These are phyloP conservation scores for Talaromyces verruculosus DNA, from an alignment of 2,329 filamentous ascomycete genomes.

Conservation along the genomic window DNA sequence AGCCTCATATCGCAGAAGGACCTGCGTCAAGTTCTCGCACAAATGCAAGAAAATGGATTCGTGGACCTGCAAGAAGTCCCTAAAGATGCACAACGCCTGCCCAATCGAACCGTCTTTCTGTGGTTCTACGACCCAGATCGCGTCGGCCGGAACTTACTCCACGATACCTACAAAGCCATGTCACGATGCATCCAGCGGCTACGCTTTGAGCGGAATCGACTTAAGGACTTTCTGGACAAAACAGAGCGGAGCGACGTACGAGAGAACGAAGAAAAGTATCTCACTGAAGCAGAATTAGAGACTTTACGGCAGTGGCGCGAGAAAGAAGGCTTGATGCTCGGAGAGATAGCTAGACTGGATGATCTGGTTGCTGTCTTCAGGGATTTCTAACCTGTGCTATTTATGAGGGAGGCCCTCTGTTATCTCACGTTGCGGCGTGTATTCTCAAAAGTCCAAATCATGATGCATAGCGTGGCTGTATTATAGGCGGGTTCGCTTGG, in stretches of 20 bases:
- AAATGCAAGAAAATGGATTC: slow-evolving; percentile 81
- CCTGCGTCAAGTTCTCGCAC: slow-evolving; percentile 77
- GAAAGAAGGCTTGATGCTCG: slow-evolving; percentile 68
- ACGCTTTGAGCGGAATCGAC: slow-evolving; percentile 69
- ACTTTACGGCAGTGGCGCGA: slow-evolving; percentile 64
- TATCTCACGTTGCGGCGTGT: neutral
- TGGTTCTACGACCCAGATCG: slow-evolving; percentile 85
- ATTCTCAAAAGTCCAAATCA: slow-evolving; percentile 3
- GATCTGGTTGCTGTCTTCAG: slow-evolving; percentile 78
- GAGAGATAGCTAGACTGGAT: slow-evolving; percentile 78
- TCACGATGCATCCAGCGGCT: slow-evolving; percentile 78
- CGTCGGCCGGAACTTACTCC: slow-evolving; percentile 67
- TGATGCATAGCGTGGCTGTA: slow-evolving; percentile 22
- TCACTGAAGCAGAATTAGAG: slow-evolving; percentile 71
- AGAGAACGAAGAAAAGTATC: slow-evolving; percentile 76
- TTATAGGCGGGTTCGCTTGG: slow-evolving; percentile 9
- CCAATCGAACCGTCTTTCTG: slow-evolving; percentile 81
- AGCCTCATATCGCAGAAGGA: slow-evolving; percentile 83
- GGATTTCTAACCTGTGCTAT: slow-evolving; percentile 60
- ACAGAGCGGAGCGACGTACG: slow-evolving; percentile 83
- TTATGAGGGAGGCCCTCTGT: neutral
- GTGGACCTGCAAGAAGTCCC: slow-evolving; percentile 94
- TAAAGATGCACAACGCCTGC: slow-evolving; percentile 76
- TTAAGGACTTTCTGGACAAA: slow-evolving; percentile 73
- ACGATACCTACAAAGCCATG: slow-evolving; percentile 88